Evolutionary conservation across 345 rosid genomes (phyloP), one percentile per base, ranked within the genome.

Genomic region (Salix arbutifolia): DNA sequence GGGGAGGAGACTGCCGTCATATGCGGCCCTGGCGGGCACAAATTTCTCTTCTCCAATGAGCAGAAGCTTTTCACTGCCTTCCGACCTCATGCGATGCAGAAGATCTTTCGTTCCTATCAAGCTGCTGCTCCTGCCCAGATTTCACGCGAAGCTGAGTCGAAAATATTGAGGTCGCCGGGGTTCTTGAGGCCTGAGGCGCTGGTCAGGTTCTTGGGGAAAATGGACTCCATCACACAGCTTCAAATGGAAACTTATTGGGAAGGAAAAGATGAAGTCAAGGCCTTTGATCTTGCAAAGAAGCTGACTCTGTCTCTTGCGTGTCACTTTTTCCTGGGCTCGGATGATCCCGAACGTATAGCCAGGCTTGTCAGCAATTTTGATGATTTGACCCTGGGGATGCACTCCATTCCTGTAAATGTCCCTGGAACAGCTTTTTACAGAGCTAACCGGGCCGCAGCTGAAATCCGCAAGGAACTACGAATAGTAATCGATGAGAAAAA

Each of bases 21-120:
- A 8, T 89, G 92, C 3, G 92, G 92, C 2, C 90, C 89, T n/a
- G 73, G 65, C 7, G 92, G 90, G 11, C 86, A 89, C 79, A 89
- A 87, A 53, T 89, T 87, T 72, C 83, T 89, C 70, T 89, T 87
- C 80, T 76, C 90, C 71, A 87, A 89, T 8, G 92, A 89, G 67
- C 81, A 86, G 6, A 87, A 78, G 76, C 79, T 83, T 64, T 89
- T 89, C 89, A 89, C 89, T 8, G 86, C 83, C 3, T 86, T 84
- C 78, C 89, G 90, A 6, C 86, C 90, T 2, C 88, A 80, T 65
- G 78, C 92, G 2, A 87, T 82, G 84, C 90, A 84, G 28, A 84
- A 81, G 69, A 70, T 89, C 40, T 89, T 89, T 78, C 85, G 89
- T 2, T 87, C 89, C 18, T 74, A 85, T 67, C 75, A 83, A 72